phyloP scores from a whole-genome alignment of 73 alveolate species.

The Chromera velia region DNA sequence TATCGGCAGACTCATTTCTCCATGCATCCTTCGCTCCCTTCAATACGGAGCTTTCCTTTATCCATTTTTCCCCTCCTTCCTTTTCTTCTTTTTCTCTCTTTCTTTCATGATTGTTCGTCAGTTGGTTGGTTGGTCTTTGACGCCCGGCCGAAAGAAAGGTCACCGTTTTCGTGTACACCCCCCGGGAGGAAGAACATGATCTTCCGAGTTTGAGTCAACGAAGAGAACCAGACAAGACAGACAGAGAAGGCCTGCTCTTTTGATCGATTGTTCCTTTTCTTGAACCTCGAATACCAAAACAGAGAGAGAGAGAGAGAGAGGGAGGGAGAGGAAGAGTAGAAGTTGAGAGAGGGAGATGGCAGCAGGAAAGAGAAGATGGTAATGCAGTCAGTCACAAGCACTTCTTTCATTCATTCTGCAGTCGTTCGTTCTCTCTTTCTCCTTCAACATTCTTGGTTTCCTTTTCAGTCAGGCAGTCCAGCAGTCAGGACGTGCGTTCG shows the following conservation, averaged over 20 bases:
- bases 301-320: constrained; percentile 7
- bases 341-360: no score
- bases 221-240: background rate
- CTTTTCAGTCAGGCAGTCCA: no score
- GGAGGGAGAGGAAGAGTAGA: no score
- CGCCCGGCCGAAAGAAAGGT: background rate
- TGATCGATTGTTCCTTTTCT: background rate
- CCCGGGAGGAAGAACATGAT: constrained; percentile 6
- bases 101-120: background rate
- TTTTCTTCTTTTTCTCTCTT: background rate
- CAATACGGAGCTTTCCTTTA: background rate
- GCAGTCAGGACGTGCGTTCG: no score
- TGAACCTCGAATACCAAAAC: background rate
- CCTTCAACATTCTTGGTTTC: no score
- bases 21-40: no score
- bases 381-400: no score
- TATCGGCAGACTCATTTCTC: no score
- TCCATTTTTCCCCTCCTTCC: background rate
- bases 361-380: no score
- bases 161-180: constrained; percentile 1
- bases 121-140: background rate
- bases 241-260: background rate
- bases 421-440: no score
- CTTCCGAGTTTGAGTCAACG: constrained; percentile 14
- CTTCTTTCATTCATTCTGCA: no score